Evolutionary conservation across 1,139 yeast genomes (phyloP), one percentile per base, ranked within the genome.

Genomic region (Sugiyamaella paludigena): DNA sequence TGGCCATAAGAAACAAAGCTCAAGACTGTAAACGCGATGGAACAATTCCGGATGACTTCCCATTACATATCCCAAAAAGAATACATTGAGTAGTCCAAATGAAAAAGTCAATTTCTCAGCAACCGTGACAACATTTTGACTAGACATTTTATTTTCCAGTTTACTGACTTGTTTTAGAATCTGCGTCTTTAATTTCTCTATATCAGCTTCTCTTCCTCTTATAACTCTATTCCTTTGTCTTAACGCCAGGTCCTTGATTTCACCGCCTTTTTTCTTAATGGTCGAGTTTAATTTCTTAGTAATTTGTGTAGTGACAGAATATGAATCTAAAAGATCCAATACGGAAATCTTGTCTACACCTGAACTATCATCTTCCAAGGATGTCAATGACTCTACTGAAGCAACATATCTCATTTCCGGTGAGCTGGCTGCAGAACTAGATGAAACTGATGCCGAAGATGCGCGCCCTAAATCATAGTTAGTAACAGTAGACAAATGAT

Each of bases 61-160:
- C 60, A 91, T 81, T 9, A 88, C 67, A 53, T 82, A 78, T 0
- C 98, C 98, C 13, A 83, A 74, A 33, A 79, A 67, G 40, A 92
- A 87, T 11, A 92, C 78, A 48, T 79, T 70, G 51, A 82, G 79
- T 39, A 89, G 74, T 0, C 95, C 83, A 37, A 81, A 65, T 0
- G 96, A 83, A 65, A 89, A 92, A 60, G 89, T 88, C 31, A 83
- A 62, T 67, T 91, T 92, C 61, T 91, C 97, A 0, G 94, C 81
- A 12, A 75, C 74, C 6, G 95, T 80, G 15, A 70, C 63, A 10
- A 64, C 61, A 24, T 55, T 50, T 32, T 58, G 57, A 34, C 52
- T 52, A 8, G 63, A 80, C 49, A 87, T 71, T 45, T 82, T 73
- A 16, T 70, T 62, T 60, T 87, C 94, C 39, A 87, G 74, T 48